These are phyloP conservation scores for Solanum paucissectum DNA, from an alignment of 257 asterid genomes.

Conservation along the genomic window DNA sequence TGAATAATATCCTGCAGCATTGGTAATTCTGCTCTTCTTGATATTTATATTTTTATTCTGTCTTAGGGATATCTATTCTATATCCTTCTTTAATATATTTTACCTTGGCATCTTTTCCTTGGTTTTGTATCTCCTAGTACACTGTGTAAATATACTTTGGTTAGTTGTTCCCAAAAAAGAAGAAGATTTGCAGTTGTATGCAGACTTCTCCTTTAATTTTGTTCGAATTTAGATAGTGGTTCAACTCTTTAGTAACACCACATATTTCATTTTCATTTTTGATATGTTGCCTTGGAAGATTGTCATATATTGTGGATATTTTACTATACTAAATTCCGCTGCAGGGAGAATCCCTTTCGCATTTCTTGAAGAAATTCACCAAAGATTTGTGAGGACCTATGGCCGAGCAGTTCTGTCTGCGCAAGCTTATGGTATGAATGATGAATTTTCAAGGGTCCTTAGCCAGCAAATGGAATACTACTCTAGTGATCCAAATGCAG, in stretches of 20 bases:
- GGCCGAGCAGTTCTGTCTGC: slow-evolving; percentile 95
- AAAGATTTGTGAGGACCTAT: slow-evolving; percentile 87
- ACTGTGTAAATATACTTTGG: not conserved
- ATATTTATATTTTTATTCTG: not conserved
- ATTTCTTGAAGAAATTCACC: slow-evolving; percentile 95
- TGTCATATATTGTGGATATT: not conserved
- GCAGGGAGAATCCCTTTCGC: slow-evolving; percentile 96
- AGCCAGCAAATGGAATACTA: slow-evolving; percentile 92
- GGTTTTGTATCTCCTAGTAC: not conserved
- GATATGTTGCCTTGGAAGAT: not conserved
- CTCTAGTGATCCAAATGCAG: slow-evolving; percentile 97
- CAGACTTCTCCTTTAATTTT: not conserved
- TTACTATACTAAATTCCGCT: not conserved
- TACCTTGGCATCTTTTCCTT: not conserved
- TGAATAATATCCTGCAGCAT: not conserved
- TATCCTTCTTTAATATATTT: not conserved
- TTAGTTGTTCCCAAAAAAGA: not conserved
- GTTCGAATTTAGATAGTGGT: not conserved
- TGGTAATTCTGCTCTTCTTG: not conserved
- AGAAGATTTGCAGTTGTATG: not conserved
- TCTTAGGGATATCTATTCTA: not conserved
- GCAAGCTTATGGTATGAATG: slow-evolving; percentile 97
- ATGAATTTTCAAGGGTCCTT: slow-evolving; percentile 90
- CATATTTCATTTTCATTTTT: not conserved
- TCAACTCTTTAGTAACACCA: not conserved